phyloP scores from a whole-genome alignment of 495 filamentous ascomycete species.

The Arthonia radiata region DNA sequence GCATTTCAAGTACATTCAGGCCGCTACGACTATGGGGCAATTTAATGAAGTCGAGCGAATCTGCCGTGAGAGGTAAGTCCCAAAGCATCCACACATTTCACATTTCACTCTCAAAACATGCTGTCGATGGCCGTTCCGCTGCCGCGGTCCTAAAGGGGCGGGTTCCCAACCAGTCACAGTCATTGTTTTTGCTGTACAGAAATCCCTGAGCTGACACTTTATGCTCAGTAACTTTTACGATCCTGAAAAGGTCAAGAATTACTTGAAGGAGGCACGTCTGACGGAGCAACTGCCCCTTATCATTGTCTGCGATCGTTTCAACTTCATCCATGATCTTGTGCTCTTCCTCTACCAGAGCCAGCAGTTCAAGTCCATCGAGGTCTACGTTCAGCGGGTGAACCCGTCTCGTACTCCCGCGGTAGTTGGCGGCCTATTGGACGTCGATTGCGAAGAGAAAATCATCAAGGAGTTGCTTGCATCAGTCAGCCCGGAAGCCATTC shows the following conservation, averaged over 20 bases:
- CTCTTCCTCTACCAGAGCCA: constrained; percentile 97
- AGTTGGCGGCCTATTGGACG: constrained; percentile 83
- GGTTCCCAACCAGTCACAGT: no score
- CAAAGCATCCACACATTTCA: constrained; percentile 1
- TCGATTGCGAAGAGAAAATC: constrained; percentile 88
- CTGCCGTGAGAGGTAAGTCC: constrained; percentile 47
- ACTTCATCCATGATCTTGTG: constrained; percentile 92
- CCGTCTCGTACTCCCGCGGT: constrained; percentile 82
- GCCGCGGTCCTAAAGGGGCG: no score
- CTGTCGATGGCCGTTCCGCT: no score
- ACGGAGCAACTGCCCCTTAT: constrained; percentile 88
- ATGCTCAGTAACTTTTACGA: constrained; percentile 51
- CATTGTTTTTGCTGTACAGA: no score
- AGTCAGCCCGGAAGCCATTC: constrained; percentile 62
- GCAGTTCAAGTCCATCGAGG: constrained; percentile 97
- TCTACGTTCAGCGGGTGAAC: constrained; percentile 98
- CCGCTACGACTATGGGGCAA: constrained; percentile 76
- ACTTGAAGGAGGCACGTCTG: constrained; percentile 87
- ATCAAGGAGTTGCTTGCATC: constrained; percentile 85
- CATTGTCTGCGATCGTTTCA: constrained; percentile 96
- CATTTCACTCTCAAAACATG: no score
- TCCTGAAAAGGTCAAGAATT: constrained; percentile 96
- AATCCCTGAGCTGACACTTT: no score
- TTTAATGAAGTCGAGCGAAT: constrained; percentile 90
- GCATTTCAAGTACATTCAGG: constrained; percentile 97